Evolutionary conservation across 1,284 basidiomycete species (phyloP), one percentile per base, ranked within the genome.

Genomic region (Cystobasidium slooffiae): DNA sequence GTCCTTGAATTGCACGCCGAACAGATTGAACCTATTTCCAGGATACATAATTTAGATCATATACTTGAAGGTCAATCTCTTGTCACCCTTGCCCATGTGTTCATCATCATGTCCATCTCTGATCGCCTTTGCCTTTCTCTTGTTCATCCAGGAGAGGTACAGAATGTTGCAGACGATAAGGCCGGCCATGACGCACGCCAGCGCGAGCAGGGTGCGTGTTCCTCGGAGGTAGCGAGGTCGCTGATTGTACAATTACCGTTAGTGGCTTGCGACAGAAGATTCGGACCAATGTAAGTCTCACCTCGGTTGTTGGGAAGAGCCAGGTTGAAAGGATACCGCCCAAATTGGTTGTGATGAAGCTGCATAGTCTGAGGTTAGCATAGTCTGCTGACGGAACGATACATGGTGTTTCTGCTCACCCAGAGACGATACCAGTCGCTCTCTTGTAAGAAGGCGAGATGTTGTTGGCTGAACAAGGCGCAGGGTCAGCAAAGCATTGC

Each of bases 391-490:
- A 20, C 18, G 6, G 14, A 16, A 12, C 20, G 18, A 51, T 4
- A 52, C 24, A 55, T 22, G 47, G 12, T 14, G 5, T 14, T 20
- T 18, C 18, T 24, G 7, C 64, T 43, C 20, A 67, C 49, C 70
- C 70, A 47, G 49, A 52, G 20, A 73, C 70, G 43, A 73, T 66
- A 52, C 62, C 70, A 14, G 70, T 73, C 9, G 62, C 52, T 52
- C 70, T 61, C 70, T 73, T 73, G 62, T 73, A 65, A n/a, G 39
- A 66, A 9, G 70, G 70, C n/a, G 62, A 53, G 43, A 73, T 31
- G 63, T 73, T 73, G 70, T 73, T 73, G 41, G 70, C 69, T 63
- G 59, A 3, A 24, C 3, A 1, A 22, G 6, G 10, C 12, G 41
- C 10, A 58, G 2, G 3, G 39, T 61, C 20, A 39, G 39, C 41